These are phyloP conservation scores for Alloascoidea africana DNA, from an alignment of 805 yeast species.

Conservation along the genomic window DNA sequence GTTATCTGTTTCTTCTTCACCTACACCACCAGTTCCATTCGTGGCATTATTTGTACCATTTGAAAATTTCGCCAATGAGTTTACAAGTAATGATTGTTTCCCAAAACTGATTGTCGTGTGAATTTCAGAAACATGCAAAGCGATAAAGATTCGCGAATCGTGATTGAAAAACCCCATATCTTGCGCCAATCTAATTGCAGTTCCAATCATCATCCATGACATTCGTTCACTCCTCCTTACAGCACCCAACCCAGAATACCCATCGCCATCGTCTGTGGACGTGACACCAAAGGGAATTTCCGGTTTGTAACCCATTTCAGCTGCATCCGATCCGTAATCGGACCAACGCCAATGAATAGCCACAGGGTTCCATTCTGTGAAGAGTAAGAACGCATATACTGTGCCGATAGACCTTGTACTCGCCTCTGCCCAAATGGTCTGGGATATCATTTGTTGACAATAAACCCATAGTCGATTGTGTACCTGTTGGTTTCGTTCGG, in stretches of 20 bases:
- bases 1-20: background rate
- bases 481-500: slow-evolving; percentile 32
- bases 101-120: slow-evolving; percentile 72
- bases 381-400: slow-evolving; percentile 64
- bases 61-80: slow-evolving; percentile 33
- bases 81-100: slow-evolving; percentile 62
- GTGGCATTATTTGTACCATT: slow-evolving; percentile 20
- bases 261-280: slow-evolving; percentile 23
- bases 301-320: slow-evolving; percentile 22
- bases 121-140: slow-evolving; percentile 76
- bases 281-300: slow-evolving; percentile 21
- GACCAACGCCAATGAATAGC: slow-evolving; percentile 84
- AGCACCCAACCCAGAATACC: slow-evolving; percentile 65
- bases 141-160: slow-evolving; percentile 59
- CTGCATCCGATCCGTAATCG: slow-evolving; percentile 55
- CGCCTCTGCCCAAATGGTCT: slow-evolving; percentile 90
- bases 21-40: slow-evolving; percentile 4
- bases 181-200: slow-evolving; percentile 75
- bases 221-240: slow-evolving; percentile 76
- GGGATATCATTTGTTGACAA: slow-evolving; percentile 68
- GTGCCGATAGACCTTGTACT: slow-evolving; percentile 80
- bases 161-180: slow-evolving; percentile 71
- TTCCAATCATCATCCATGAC: slow-evolving; percentile 91
- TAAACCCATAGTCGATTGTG: slow-evolving; percentile 78
- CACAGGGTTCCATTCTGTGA: slow-evolving; percentile 93